phyloP scores from a whole-genome alignment of 768 basidiomycete species.

The Sporobolomyces pararoseus region DNA sequence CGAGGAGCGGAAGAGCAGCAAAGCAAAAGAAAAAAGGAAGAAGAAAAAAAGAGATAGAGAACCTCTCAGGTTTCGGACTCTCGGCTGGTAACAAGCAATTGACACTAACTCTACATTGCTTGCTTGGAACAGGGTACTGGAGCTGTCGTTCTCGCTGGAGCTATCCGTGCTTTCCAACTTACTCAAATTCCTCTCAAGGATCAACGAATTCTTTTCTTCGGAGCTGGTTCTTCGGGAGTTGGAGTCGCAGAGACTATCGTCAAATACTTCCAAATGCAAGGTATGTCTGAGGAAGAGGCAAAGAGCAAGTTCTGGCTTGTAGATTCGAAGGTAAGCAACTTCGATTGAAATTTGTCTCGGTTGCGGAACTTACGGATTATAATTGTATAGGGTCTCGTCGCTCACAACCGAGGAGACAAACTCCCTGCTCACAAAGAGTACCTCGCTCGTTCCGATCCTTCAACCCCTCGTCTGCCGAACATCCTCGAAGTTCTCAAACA shows the following conservation, averaged over 20 bases:
- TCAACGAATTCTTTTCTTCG: constrained; percentile 76
- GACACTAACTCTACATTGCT: no score
- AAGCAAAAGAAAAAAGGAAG: no score
- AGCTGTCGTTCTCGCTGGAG: constrained; percentile 80
- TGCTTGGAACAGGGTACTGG: constrained; percentile 51
- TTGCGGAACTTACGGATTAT: neutral
- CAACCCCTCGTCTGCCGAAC: constrained; percentile 67
- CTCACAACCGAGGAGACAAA: constrained; percentile 63
- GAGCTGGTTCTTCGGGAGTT: constrained; percentile 86
- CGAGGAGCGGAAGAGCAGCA: no score
- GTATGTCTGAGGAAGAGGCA: constrained; percentile 72
- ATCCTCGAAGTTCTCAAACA: constrained; percentile 72
- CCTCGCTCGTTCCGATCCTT: constrained; percentile 78
- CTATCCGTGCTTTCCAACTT: constrained; percentile 63
- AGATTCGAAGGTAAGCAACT: constrained; percentile 38
- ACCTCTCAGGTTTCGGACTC: no score
- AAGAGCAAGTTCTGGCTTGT: constrained; percentile 72
- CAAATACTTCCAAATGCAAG: constrained; percentile 78
- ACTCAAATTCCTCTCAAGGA: constrained; percentile 55
- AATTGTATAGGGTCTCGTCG: constrained; percentile 66
- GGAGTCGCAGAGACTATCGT: constrained; percentile 81
- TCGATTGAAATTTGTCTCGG: neutral
- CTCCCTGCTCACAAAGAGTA: constrained; percentile 80
- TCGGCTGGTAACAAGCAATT: no score
- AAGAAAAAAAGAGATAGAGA: no score